Evolutionary conservation across 192 early-diverging fungal genomes (phyloP), one percentile per base, ranked within the genome.

Genomic region (Geranomyces variabilis): DNA sequence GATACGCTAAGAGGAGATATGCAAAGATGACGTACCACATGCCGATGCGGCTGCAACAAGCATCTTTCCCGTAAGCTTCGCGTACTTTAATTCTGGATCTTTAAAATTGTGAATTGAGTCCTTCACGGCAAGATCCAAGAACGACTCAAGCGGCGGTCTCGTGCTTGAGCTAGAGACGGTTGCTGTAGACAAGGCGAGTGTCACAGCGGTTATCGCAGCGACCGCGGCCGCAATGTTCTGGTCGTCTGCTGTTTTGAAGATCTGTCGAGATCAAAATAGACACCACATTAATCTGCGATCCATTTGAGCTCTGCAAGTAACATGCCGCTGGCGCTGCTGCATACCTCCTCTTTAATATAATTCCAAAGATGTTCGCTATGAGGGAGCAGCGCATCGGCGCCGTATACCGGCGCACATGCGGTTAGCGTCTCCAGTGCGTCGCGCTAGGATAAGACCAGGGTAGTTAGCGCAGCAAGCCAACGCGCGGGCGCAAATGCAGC

Each of bases 371-470:
- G 80, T 56, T 91, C 86, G 29, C 93, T 71, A 63, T 92, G 83
- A 1, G 88, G 87, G 14, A 82, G 68, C 21, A 96, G 81, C 1
- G 87, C 83, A 0, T 83, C 80, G 2, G 88, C 79, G 31, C 88
- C 90, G 74, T 95, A 99, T 0, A 90, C 89, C 10, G 84, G 88
- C 1, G 90, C 84, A 60, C 94, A 91, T 0, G 88, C 88, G 7
- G 90, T 80, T 26, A 99, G 76, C 0, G 94, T 91, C 63, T 97
- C 96, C 81, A 97, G 89, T 0, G 96, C 91, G 80, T 98, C 96
- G 74, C 88, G 84, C 88, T 92, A 74, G 17, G 13, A 63, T 24
- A 68, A 41, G 64, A 68, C n/a, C n/a, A n/a, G 69, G 66, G 36
- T 26, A 22, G 63, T 83, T 19, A 24, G 53, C 17, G 14, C 29